Percentiles rank a stretch among this genome's conserved stretches.
Conservation (phyloP, 257 asterid species). For the Ballota nigra region DNA sequence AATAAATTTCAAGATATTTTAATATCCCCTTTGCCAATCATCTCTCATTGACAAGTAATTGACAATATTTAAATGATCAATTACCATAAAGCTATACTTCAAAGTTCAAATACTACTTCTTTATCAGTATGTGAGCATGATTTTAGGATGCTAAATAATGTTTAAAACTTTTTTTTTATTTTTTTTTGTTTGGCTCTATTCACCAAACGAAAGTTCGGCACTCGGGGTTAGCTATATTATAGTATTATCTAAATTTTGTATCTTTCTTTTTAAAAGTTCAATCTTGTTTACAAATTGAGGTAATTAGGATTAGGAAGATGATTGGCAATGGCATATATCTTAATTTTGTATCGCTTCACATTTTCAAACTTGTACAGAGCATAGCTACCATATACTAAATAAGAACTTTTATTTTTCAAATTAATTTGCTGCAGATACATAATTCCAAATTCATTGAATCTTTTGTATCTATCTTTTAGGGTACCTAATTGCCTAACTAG, state of each 20-base stretch:
- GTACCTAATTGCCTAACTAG: neutral
- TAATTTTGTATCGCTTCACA: constrained; percentile 3
- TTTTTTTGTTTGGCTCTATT: constrained; percentile 16
- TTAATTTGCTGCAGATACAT: neutral
- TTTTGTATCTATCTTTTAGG: too few species aligned
- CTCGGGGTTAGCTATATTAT: neutral
- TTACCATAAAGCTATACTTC: neutral
- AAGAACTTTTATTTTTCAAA: neutral
- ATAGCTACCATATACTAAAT: neutral
- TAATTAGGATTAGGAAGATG: neutral
- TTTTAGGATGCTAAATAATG: neutral
- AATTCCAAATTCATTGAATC: constrained; percentile 8
- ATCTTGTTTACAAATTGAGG: neutral
- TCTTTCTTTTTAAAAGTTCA: neutral
- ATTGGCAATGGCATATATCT: neutral
- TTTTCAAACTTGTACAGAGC: constrained; percentile 21
- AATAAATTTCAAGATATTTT: too few species aligned
- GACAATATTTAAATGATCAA: neutral
- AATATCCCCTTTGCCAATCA: neutral
- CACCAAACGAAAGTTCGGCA: constrained; percentile 26
- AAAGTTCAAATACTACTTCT: neutral
- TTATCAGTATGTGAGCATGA: neutral
- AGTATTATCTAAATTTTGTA: too few species aligned
- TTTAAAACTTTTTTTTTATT: neutral
- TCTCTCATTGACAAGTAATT: neutral